Conservation (phyloP, 805 yeast species). For the Hanseniaspora occidentalis region DNA sequence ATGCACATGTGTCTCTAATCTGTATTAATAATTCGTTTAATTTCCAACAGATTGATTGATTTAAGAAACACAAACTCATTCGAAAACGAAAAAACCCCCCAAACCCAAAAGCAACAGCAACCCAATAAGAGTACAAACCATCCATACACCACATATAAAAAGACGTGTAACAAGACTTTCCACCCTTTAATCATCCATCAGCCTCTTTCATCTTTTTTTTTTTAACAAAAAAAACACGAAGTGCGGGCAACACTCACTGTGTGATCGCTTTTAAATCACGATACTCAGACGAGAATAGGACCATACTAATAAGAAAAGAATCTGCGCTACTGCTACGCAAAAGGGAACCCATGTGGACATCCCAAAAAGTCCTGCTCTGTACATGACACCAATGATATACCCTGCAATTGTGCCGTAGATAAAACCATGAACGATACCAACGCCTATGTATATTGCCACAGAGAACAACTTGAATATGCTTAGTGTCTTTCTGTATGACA, state of each 20-base stretch:
- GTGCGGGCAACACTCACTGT: neutral
- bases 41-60: too few species aligned
- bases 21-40: too few species aligned
- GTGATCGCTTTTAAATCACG: neutral
- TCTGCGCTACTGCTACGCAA: conserved; percentile 59
- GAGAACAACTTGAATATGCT: neutral
- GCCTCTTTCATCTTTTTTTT: too few species aligned
- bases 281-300: neutral
- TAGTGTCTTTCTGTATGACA: conserved; percentile 21
- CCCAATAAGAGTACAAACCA: too few species aligned
- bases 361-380: conserved; percentile 65
- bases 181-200: too few species aligned
- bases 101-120: too few species aligned
- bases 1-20: too few species aligned
- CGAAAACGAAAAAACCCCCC: too few species aligned
- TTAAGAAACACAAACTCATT: too few species aligned
- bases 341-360: conserved; percentile 96
- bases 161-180: too few species aligned
- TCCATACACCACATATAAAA: too few species aligned
- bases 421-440: conserved; percentile 56
- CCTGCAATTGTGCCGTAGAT: conserved; percentile 70
- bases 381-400: conserved; percentile 58
- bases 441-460: conserved; percentile 31
- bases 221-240: too few species aligned
- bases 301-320: conserved; percentile 44